These are phyloP conservation scores for Rhodotorula sp. DNA, from an alignment of 1,284 basidiomycete genomes.

Conservation along the genomic window DNA sequence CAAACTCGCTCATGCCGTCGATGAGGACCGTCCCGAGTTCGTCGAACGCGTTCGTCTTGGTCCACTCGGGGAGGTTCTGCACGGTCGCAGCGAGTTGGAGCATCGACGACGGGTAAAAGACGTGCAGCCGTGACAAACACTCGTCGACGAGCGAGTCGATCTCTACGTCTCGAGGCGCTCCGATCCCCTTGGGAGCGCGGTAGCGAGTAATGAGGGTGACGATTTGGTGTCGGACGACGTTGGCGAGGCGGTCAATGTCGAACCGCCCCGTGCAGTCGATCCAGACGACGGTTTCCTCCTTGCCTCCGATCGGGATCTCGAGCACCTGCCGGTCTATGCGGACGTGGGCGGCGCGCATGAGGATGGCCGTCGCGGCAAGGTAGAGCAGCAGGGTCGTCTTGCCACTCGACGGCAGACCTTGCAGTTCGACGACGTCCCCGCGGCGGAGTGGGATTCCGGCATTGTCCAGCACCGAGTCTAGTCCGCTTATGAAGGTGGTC, in stretches of 20 bases:
- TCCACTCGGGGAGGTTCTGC: conserved; percentile 56
- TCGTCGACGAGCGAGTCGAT: conserved; percentile 42
- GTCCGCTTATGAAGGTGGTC: conserved; percentile 26
- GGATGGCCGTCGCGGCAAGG: conserved; percentile 62
- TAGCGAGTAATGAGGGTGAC: conserved; percentile 8
- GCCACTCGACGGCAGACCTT: conserved; percentile 68
- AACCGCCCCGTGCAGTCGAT: conserved; percentile 69
- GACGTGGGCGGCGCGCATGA: conserved; percentile 52
- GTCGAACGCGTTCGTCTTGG: conserved; percentile 57
- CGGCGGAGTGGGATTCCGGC: conserved; percentile 50
- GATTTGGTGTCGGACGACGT: conserved; percentile 56
- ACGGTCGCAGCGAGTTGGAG: conserved; percentile 66
- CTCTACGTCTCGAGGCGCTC: conserved; percentile 10
- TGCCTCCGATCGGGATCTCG: conserved; percentile 55
- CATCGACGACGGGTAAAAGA: conserved; percentile 67
- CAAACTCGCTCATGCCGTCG: conserved; percentile 71
- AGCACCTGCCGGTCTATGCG: conserved; percentile 11
- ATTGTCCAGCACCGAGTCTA: conserved; percentile 31
- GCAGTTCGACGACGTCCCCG: conserved; percentile 69
- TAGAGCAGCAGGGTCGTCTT: conserved; percentile 71
- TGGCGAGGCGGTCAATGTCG: conserved; percentile 58
- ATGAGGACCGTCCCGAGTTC: conserved; percentile 52
- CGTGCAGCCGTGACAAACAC: conserved; percentile 59
- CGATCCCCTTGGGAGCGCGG: conserved; percentile 20
- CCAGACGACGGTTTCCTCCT: conserved; percentile 63